Percentiles rank a stretch among this genome's conserved stretches.
These are phyloP conservation scores for Cladophialophora yegresii DNA, from an alignment of 2,329 filamentous ascomycete genomes.

Conservation along the genomic window DNA sequence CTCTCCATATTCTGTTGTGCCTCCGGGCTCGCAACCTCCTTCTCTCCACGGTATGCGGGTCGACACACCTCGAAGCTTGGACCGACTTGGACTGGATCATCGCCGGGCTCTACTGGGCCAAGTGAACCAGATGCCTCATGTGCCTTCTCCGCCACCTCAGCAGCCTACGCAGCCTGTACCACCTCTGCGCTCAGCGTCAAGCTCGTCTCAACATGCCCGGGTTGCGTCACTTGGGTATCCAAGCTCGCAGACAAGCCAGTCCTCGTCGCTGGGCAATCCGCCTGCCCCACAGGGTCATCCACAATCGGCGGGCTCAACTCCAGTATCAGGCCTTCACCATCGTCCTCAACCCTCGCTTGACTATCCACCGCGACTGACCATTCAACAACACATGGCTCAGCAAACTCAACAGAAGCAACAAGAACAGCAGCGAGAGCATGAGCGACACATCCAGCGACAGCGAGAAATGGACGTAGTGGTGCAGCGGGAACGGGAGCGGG, in stretches of 20 bases:
- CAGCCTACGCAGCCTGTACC: slow-evolving; percentile 19
- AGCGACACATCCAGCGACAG: slow-evolving; percentile 28
- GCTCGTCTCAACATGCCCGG: slow-evolving; percentile 31
- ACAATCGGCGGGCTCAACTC: slow-evolving; percentile 34
- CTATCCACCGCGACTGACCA: slow-evolving; percentile 30
- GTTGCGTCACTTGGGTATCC: slow-evolving; percentile 30
- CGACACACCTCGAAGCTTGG: slow-evolving; percentile 24
- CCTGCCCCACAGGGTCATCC: slow-evolving; percentile 26
- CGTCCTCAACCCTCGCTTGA: slow-evolving; percentile 28
- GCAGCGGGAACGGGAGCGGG: slow-evolving; percentile 27
- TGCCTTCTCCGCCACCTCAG: slow-evolving; percentile 34
- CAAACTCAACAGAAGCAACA: slow-evolving; percentile 32
- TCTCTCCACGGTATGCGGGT: slow-evolving; percentile 21
- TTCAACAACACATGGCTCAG: slow-evolving; percentile 35
- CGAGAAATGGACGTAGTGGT: slow-evolving; percentile 25
- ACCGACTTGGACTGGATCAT: slow-evolving; percentile 29
- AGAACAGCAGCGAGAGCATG: slow-evolving; percentile 32
- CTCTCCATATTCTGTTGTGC: slow-evolving; percentile 33
- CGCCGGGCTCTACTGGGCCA: slow-evolving; percentile 29
- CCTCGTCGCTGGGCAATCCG: slow-evolving; percentile 17
- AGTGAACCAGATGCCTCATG: slow-evolving; percentile 29
- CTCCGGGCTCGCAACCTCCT: slow-evolving; percentile 24
- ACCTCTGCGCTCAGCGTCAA: slow-evolving; percentile 27
- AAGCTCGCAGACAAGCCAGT: slow-evolving; percentile 17
- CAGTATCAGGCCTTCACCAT: slow-evolving; percentile 34